Percentiles rank a stretch among this genome's conserved stretches.
Evolutionary conservation across 768 basidiomycete genomes (phyloP).

Genomic region (Coprinopsis strossmayeri): DNA sequence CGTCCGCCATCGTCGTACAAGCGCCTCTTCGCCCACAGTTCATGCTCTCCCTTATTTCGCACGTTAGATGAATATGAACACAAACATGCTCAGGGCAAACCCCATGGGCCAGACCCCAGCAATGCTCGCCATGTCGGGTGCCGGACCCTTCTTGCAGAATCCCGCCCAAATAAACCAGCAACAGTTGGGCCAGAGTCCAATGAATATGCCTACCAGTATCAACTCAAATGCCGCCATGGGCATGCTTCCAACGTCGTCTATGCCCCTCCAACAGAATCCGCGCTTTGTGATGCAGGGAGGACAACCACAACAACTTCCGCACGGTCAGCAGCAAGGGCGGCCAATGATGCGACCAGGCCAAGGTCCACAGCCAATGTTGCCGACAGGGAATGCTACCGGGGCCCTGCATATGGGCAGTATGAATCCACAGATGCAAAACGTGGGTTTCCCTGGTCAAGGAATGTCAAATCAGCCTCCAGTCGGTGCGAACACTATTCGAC

Average conservation of each 20-base stretch:
- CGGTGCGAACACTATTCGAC: slow-evolving; percentile 1
- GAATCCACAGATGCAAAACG: background rate
- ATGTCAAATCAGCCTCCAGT: background rate
- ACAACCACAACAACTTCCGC: background rate
- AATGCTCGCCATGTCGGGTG: slow-evolving; percentile 30
- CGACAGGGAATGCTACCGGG: background rate
- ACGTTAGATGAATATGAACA: slow-evolving; percentile 34
- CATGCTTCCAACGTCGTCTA: background rate
- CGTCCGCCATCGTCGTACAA: slow-evolving; percentile 2
- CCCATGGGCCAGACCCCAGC: slow-evolving; percentile 31
- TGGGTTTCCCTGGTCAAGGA: slow-evolving; percentile 4
- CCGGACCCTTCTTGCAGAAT: slow-evolving; percentile 29
- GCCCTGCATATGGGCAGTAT: slow-evolving; percentile 1
- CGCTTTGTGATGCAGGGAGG: background rate
- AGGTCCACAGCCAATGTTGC: slow-evolving; percentile 6
- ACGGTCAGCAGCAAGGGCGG: background rate
- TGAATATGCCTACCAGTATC: slow-evolving; percentile 5
- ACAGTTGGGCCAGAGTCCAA: slow-evolving; percentile 6
- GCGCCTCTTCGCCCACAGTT: background rate
- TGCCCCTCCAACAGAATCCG: background rate
- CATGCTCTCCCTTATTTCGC: slow-evolving; percentile 11
- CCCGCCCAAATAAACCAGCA: slow-evolving; percentile 39
- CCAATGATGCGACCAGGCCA: slow-evolving; percentile 3
- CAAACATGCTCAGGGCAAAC: slow-evolving; percentile 40
- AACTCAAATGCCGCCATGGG: background rate